Evolutionary conservation across 495 filamentous ascomycete species (phyloP).

Genomic region (Penicillium cosmopolitanum): DNA sequence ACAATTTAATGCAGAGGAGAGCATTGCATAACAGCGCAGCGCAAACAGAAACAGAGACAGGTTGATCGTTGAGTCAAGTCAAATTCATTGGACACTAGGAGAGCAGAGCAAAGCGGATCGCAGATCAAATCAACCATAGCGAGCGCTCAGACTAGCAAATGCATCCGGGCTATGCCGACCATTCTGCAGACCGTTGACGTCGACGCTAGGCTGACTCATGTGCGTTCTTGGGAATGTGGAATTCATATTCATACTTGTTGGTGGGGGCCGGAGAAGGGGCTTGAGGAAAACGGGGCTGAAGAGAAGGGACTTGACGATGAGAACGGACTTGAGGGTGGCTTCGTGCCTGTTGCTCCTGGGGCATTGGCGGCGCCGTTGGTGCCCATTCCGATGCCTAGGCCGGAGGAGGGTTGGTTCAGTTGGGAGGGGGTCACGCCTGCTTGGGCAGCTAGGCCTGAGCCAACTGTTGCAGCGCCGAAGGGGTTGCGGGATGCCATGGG

Average conservation of each 20-base stretch:
- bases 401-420: conserved; percentile 16
- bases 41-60: background rate
- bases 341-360: conserved; percentile 25
- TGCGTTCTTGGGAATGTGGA: conserved; percentile 51
- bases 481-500: conserved; percentile 44
- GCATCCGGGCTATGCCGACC: conserved; percentile 95
- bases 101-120: background rate
- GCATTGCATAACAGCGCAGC: background rate
- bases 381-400: conserved; percentile 27
- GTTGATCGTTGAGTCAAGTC: background rate
- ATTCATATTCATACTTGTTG: conserved; percentile 3
- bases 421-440: conserved; percentile 22
- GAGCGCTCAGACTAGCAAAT: conserved; percentile 89
- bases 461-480: conserved; percentile 23
- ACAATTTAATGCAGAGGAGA: background rate
- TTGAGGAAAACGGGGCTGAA: conserved; percentile 10
- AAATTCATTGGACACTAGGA: background rate
- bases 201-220: conserved; percentile 88
- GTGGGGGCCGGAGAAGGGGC: conserved; percentile 17
- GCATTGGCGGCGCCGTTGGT: conserved; percentile 19
- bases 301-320: conserved; percentile 4
- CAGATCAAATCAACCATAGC: conserved; percentile 29
- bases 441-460: conserved; percentile 31
- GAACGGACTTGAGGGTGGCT: background rate
- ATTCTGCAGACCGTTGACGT: conserved; percentile 71